Conservation (phyloP, 805 yeast genomes). For the Kodamaea nitidulidarum region DNA sequence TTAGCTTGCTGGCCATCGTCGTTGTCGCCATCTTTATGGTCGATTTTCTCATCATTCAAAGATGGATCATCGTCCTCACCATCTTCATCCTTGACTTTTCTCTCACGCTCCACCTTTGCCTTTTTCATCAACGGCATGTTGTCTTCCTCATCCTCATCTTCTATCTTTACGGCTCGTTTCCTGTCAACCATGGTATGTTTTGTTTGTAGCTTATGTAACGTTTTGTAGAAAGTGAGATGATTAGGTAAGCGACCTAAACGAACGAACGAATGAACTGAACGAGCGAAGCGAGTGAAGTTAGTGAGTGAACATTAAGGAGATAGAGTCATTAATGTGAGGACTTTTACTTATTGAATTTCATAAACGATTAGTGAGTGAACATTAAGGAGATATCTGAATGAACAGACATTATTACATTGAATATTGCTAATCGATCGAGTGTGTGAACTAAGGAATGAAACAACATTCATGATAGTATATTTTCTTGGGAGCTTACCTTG, state of each 20-base stretch:
- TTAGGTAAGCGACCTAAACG: background rate
- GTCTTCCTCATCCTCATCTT: constrained; percentile 26
- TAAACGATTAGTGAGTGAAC: too few relatives aligned
- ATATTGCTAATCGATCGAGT: too few relatives aligned
- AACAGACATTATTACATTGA: too few relatives aligned
- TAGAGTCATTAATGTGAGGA: too few relatives aligned
- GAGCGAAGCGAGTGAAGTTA: too few relatives aligned
- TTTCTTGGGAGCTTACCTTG: too few relatives aligned
- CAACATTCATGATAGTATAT: too few relatives aligned
- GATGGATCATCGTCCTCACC: constrained; percentile 18
- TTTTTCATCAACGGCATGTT: constrained; percentile 23
- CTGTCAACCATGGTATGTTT: constrained; percentile 19
- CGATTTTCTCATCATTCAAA: constrained; percentile 14
- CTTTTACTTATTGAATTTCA: too few relatives aligned
- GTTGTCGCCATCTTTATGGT: constrained; percentile 18
- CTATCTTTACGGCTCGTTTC: constrained; percentile 25
- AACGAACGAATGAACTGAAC: too few relatives aligned
- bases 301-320: too few relatives aligned
- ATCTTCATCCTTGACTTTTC: constrained; percentile 17
- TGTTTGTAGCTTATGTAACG: constrained; percentile 2
- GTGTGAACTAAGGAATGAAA: too few relatives aligned
- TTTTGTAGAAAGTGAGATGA: background rate
- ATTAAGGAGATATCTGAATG: too few relatives aligned
- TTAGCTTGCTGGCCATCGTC: constrained; percentile 24
- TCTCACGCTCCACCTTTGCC: constrained; percentile 18